Conservation (phyloP, 208 protist genomes). For the Porcisia hertigi region DNA sequence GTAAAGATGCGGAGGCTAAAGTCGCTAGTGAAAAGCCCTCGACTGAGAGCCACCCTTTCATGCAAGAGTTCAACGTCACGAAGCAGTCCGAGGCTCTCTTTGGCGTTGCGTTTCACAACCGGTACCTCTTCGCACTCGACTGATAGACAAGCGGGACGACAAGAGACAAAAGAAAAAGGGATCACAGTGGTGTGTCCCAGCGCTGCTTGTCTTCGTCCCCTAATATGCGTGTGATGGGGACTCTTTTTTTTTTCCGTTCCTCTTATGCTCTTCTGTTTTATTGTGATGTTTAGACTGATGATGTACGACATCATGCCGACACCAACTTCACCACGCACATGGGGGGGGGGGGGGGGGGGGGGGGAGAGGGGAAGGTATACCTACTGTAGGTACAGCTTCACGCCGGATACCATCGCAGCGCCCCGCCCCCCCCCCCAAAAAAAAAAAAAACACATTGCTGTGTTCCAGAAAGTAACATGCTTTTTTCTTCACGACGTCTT, state of each 20-base stretch:
- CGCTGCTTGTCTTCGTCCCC: background rate
- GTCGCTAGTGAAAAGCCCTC: background rate
- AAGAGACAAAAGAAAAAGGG: no score
- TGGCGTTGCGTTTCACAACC: constrained; percentile 87
- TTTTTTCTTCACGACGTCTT: background rate
- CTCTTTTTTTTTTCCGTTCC: background rate
- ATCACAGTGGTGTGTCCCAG: background rate
- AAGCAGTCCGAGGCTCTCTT: constrained; percentile 82
- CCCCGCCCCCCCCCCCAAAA: background rate
- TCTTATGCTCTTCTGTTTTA: no score
- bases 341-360: no score
- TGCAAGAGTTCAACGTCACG: constrained; percentile 80
- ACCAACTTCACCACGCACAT: constrained; percentile 3
- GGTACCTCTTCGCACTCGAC: constrained; percentile 90
- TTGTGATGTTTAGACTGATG: no score
- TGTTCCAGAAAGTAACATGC: background rate
- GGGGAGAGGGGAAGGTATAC: background rate
- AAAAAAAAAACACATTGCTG: background rate
- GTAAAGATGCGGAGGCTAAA: background rate
- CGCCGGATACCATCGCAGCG: background rate
- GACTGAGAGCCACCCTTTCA: background rate
- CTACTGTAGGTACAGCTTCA: background rate
- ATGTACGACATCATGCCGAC: background rate
- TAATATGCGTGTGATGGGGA: no score
- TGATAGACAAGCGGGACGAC: background rate